phyloP scores from a whole-genome alignment of 257 asterid species.

The Solanum sparsipilum region DNA sequence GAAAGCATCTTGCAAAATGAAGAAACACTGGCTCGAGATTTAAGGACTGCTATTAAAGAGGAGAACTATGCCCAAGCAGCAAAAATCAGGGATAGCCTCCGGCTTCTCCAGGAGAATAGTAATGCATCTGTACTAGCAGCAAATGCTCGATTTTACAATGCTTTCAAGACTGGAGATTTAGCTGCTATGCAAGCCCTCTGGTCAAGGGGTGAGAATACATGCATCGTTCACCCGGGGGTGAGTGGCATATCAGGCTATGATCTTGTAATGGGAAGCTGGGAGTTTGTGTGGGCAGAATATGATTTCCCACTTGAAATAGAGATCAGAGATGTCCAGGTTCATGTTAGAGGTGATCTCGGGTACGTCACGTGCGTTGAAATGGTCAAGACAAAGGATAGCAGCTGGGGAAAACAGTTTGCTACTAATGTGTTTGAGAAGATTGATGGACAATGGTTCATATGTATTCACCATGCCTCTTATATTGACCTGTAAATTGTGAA shows the following conservation, averaged over 20 bases:
- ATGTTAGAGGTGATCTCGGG: conserved; percentile 61
- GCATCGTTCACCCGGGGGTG: conserved; percentile 95
- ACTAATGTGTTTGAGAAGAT: conserved; percentile 80
- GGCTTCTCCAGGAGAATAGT: conserved; percentile 78
- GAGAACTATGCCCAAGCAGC: conserved; percentile 91
- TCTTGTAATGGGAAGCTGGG: conserved; percentile 99
- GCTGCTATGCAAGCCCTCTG: conserved; percentile 84
- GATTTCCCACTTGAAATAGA: conserved; percentile 85
- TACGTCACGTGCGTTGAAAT: conserved; percentile 82
- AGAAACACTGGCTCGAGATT: conserved; percentile 62
- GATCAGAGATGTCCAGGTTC: conserved; percentile 75
- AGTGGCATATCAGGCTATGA: conserved; percentile 93
- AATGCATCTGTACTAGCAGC: conserved; percentile 81
- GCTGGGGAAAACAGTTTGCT: conserved; percentile 94
- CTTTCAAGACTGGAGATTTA: conserved; percentile 71
- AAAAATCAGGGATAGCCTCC: conserved; percentile 76
- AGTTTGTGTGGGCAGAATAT: conserved; percentile 94
- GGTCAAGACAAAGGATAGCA: conserved; percentile 83
- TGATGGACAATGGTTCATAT: conserved; percentile 75
- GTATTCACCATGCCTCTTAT: conserved; percentile 84
- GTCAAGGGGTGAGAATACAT: conserved; percentile 71
- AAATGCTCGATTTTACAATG: conserved; percentile 63
- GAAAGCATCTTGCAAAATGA: conserved; percentile 70
- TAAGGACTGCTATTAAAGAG: conserved; percentile 59
- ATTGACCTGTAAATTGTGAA: conserved; percentile 44